Conservation (phyloP, 2,329 filamentous ascomycete species). For the Sarocladium kiliense region DNA sequence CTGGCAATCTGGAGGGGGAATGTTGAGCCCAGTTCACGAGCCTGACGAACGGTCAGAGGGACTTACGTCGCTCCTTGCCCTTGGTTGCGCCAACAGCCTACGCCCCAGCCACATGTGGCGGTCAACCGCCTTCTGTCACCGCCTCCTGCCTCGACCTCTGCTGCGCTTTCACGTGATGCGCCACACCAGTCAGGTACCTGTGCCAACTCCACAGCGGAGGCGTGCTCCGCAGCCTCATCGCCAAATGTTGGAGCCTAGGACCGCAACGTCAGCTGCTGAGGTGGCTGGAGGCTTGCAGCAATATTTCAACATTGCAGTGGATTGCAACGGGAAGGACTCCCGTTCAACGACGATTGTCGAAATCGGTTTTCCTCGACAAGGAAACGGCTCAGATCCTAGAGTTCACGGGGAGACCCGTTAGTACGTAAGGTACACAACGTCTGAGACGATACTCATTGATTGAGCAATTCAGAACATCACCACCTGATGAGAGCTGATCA, state of each 20-base stretch:
- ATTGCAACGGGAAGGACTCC: not conserved
- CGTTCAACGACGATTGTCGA: not conserved
- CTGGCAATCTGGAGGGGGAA: conserved; percentile 6
- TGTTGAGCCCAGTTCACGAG: conserved; percentile 8
- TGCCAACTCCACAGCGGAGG: not conserved
- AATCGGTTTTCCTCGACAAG: no score
- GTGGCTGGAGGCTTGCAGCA: not conserved
- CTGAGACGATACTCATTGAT: no score
- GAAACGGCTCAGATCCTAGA: no score
- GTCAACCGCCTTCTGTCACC: no score
- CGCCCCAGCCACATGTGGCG: conserved; percentile 12
- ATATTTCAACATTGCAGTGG: not conserved
- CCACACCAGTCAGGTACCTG: not conserved
- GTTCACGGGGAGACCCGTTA: no score
- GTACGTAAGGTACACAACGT: no score
- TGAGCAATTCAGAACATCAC: no score
- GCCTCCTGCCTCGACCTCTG: no score
- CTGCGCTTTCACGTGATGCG: conserved; percentile 3
- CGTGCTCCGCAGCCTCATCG: not conserved
- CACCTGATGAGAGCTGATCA: no score
- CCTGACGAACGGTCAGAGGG: conserved; percentile 5
- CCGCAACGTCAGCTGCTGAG: conserved; percentile 6
- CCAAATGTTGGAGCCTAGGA: not conserved
- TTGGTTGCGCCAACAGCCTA: not conserved
- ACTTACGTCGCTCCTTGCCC: conserved; percentile 10